A percentile compares a stretch with the other conserved stretches of the same genome.
Conservation (phyloP, 2,329 filamentous ascomycete species). For the Sclerotinia glacialis region DNA sequence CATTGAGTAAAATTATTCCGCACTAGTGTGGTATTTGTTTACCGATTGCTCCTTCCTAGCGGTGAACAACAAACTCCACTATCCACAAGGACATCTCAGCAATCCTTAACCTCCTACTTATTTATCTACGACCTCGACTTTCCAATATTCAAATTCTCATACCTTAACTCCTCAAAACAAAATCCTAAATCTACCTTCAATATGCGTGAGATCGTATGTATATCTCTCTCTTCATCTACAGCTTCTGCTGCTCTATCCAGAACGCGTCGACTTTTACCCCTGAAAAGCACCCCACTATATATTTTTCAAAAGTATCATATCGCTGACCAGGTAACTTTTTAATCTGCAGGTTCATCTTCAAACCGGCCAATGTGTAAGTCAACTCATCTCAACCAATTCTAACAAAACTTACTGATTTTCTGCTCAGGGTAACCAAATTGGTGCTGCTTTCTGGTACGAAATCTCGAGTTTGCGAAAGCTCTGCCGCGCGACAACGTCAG, state of each 20-base stretch:
- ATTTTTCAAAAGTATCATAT: conserved; percentile 44
- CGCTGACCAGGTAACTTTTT: conserved; percentile 55
- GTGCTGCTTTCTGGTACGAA: conserved; percentile 96
- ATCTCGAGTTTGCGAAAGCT: conserved; percentile 25
- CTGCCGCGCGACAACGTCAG: conserved; percentile 37
- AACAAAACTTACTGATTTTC: conserved; percentile 31
- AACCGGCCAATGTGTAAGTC: conserved; percentile 97
- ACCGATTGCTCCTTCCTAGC: conserved; percentile 22
- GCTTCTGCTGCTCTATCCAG: background rate
- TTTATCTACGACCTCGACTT: conserved; percentile 25
- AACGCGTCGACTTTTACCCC: conserved; percentile 45
- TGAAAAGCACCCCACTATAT: conserved; percentile 39
- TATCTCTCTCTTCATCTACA: conserved; percentile 16
- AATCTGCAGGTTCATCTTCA: conserved; percentile 89
- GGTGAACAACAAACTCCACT: conserved; percentile 28
- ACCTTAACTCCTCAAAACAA: conserved; percentile 25
- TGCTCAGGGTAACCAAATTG: conserved; percentile 98
- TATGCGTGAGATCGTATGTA: conserved; percentile 73
- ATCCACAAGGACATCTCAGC: conserved; percentile 28
- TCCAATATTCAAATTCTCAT: conserved; percentile 16
- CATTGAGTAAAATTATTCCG: background rate
- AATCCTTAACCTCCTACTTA: conserved; percentile 30
- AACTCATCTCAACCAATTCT: conserved; percentile 12
- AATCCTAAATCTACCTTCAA: conserved; percentile 45
- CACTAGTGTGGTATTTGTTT: conserved; percentile 22